A percentile compares a stretch with the other conserved stretches of the same genome.
Conservation (phyloP, 1,284 basidiomycete species). For the Leccinum griseonigrum region DNA sequence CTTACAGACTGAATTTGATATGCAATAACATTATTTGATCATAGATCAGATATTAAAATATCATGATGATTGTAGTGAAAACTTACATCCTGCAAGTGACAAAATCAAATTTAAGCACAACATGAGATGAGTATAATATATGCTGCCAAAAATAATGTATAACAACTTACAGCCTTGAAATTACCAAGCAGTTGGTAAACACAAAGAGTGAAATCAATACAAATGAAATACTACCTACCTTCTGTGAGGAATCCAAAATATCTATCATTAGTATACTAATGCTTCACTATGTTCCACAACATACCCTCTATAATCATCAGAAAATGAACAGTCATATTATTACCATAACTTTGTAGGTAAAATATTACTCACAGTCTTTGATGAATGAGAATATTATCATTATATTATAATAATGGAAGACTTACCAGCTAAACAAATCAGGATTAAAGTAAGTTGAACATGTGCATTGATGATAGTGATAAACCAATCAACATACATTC, state of each 20-base stretch:
- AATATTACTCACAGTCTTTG: neutral
- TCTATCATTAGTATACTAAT: neutral
- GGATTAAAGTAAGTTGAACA: neutral
- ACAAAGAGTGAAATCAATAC: neutral
- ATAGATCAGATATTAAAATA: neutral
- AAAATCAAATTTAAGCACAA: neutral
- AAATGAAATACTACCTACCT: neutral
- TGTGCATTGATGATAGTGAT: neutral
- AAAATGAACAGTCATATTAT: neutral
- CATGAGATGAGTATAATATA: neutral
- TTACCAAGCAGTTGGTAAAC: neutral
- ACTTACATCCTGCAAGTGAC: neutral
- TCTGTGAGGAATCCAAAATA: neutral
- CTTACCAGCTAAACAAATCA: neutral
- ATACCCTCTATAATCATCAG: neutral
- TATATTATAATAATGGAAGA: neutral
- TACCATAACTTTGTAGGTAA: neutral
- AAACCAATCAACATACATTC: neutral
- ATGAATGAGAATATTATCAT: neutral
- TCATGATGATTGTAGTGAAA: neutral
- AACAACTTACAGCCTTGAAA: neutral
- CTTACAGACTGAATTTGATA: neutral
- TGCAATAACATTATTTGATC: neutral
- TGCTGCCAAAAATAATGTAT: neutral
- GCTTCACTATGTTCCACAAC: neutral